Base-by-base conservation (phyloP, 2,329 filamentous ascomycete species). In the Phialophora macrospora region DNA sequence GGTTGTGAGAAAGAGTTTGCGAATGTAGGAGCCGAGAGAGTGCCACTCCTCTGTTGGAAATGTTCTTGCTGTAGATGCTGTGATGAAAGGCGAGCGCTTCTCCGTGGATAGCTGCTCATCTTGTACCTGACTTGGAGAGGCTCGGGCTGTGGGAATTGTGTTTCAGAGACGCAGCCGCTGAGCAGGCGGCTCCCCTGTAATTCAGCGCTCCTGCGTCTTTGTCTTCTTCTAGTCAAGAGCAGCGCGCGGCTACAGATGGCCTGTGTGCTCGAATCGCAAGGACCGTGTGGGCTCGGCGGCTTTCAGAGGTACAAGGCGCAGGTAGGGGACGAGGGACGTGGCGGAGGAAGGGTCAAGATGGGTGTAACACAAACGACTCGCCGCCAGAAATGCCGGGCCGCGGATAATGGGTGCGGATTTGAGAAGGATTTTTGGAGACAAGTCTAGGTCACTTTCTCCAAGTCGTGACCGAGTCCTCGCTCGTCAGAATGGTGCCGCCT, bases 71-170 rank as follows among this genome's bases (percentile, higher is more conserved):
- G 66, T 49, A 60, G 48, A 66, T 71, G 52, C 28, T 55, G 63
- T 59, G 60, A 32, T 30, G 70, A 68, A 12, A 72, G 65, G 34
- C 70, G 68, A 54, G 68, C 68, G 55, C 70, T 72, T 61, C 70
- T 58, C 54, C 70, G 60, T 38, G 68, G 68, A 61, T 65, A 64
- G 63, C 56, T 67, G 63, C 68, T 70, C 65, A 68, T 70, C 44
- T 65, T 71, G 66, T 60, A 46, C 5, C 49, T 24, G 12, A 55
- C 49, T 22, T 44, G 1, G 28, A 20, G 12, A 9, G 44, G 54
- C 48, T 62, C 56, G 34, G 57, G 38, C 26, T 54, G 58, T 30
- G 28, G 12, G 12, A 26, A 55, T 32, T 48, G 30, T 62, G 54
- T 58, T 61, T 62, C 63, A 58, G 55, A 58, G 41, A 55, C 49